Evolutionary conservation across 805 yeast genomes (phyloP), one percentile per base, ranked within the genome.

Genomic region (Soucietia sequanensis): DNA sequence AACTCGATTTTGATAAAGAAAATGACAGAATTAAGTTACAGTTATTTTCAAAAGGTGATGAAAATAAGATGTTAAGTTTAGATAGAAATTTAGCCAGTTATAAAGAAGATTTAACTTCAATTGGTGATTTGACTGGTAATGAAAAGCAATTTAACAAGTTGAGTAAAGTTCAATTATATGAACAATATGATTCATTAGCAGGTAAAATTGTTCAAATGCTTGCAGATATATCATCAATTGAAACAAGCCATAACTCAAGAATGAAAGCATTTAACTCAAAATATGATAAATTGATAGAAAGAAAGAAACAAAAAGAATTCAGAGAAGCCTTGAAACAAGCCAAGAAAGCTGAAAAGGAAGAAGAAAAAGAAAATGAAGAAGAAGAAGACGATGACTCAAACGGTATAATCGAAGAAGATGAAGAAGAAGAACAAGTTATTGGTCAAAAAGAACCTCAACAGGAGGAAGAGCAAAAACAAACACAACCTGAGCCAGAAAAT

Each of bases 1-100:
- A 69, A 0, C 50, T 80, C 17, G 76, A 80, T 46, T 77, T 72
- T 40, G 76, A 72, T 22, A 66, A 69, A 35, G 80, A 76, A 46
- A 72, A 70, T 39, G 59, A 62, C 23, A 68, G 73, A 41, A 51
- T 78, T 30, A 68, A 66, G 34, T 28, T 54, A 3, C 52, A 51
- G 31, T 33, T 54, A 4, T 26, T 54, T 33, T 37, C 34, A 14
- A 43, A 36, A 11, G 55, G 55, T 8, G 41, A 34, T 11, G 50
- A 47, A 3, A 57, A 57, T 31, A 52, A 47, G 10, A 39, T 58
- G 29, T 30, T 46, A 30, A 48, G 44, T 9, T 53, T 67, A 31
- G 66, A 60, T 10, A 46, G 37, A 33, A 50, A 50, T 26, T 47
- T 63, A 35, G 41, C 39, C 5, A 38, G 37, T 3, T 60, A 56